Evolutionary conservation across 169 alveolate species (phyloP), one percentile per base, ranked within the genome.

Genomic region (Amoebophrya sp.): DNA sequence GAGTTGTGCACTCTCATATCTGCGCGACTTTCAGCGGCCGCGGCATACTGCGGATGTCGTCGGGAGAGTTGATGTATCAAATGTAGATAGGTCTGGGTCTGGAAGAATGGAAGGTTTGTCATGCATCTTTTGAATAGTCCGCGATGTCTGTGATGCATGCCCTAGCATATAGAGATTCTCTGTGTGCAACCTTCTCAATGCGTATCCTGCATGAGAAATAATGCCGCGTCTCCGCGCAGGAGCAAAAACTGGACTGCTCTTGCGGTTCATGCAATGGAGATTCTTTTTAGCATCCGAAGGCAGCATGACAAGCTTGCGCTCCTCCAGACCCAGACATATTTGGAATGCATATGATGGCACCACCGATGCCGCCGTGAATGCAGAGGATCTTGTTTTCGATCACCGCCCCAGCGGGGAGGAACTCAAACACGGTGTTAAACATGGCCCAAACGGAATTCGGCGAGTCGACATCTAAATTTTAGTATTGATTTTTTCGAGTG

Each of bases 351-450:
- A 88, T 55, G 83, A 92, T 91, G 0, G 93, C 83, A 32, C 93
- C 93, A 0, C 93, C 93, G 35, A 92, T 89, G 53, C 99, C 99
- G 35, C 99, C 99, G 94, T 99, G 99, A 1, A 99, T 96, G 94
- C 99, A 98, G 33, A 98, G 96, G 89, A 99, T 98, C 93, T 97
- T 95, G 89, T 98, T 99, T 40, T 99, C 99, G 83, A 99, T 98
- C 39, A 98, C 94, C 32, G 99, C 99, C 23, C 99, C 99, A 39
- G 98, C 97, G n/a, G 99, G 99, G 47, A 99, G 95, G 97, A 97
- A 97, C 93, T 99, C 99, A 94, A 99, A 99, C 38, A 93, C 98
- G 92, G 97, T 96, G 95, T 98, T 98, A 40, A 98, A 97, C 93
- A 97, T 95, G 47, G 95, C 94, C 98, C 99, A 98, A 92, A 98